Conservation (phyloP, 805 yeast genomes). For the Wickerhamomyces chambardii region DNA sequence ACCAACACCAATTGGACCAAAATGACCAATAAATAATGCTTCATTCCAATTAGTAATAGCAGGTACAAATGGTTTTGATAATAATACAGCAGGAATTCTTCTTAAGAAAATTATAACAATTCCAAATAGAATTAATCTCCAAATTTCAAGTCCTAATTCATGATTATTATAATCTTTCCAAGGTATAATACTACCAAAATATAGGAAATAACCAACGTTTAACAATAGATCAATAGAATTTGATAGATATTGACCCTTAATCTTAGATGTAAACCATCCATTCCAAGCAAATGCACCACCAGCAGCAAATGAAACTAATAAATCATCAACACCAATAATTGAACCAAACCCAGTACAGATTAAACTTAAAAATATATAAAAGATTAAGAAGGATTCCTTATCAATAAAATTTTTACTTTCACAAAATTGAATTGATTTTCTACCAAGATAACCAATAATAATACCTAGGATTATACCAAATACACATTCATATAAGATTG, state of each 20-base stretch:
- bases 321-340: conserved; percentile 62
- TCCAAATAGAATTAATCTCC: conserved; percentile 45
- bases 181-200: conserved; percentile 63
- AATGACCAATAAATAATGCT: conserved; percentile 65
- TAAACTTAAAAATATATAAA: conserved; percentile 44
- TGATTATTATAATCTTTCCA: conserved; percentile 52
- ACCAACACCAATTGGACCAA: conserved; percentile 72
- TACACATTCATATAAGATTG: conserved; percentile 53
- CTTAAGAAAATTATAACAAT: conserved; percentile 40
- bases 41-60: conserved; percentile 58
- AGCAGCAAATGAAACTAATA: conserved; percentile 64
- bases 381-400: conserved; percentile 52
- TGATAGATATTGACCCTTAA: conserved; percentile 54
- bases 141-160: conserved; percentile 39
- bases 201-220: conserved; percentile 59
- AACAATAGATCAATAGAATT: conserved; percentile 56
- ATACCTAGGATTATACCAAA: conserved; percentile 48
- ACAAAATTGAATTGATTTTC: conserved; percentile 44
- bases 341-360: conserved; percentile 56
- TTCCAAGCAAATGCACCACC: conserved; percentile 73
- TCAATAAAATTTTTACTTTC: conserved; percentile 46
- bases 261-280: conserved; percentile 52
- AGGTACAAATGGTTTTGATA: conserved; percentile 48
- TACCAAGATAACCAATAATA: conserved; percentile 39
- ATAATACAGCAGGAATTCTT: conserved; percentile 47